phyloP scores from a whole-genome alignment of 805 yeast species.

The Pichia exigua region DNA sequence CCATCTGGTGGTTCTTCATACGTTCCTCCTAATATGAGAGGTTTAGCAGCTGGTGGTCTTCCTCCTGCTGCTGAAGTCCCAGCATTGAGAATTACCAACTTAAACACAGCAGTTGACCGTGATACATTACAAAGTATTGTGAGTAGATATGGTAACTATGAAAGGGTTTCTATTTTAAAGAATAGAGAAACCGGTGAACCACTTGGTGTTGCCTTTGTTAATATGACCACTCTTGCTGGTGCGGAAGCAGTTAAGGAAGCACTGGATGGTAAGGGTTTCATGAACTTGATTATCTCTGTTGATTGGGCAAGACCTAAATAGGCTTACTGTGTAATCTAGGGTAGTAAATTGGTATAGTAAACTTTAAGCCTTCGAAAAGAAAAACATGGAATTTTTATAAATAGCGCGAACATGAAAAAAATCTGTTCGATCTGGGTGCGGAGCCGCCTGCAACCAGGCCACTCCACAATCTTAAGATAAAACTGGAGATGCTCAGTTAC shows the following conservation, averaged over 20 bases:
- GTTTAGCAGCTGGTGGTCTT: constrained; percentile 28
- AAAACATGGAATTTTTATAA: no score
- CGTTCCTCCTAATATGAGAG: constrained; percentile 57
- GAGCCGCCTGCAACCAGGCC: not conserved
- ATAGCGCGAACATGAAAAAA: not conserved
- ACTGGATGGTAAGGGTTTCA: constrained; percentile 87
- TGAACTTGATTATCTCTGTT: constrained; percentile 69
- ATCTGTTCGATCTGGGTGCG: not conserved
- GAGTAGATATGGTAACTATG: constrained; percentile 55
- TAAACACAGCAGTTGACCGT: constrained; percentile 80
- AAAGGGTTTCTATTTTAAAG: constrained; percentile 77
- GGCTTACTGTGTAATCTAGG: not conserved
- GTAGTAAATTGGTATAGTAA: no score
- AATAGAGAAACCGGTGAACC: constrained; percentile 91
- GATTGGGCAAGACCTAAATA: constrained; percentile 48
- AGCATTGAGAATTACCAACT: constrained; percentile 74
- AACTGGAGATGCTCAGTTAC: not conserved
- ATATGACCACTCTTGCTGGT: constrained; percentile 54
- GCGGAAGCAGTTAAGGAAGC: constrained; percentile 74
- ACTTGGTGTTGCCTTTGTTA: constrained; percentile 92
- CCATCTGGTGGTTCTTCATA: constrained; percentile 31
- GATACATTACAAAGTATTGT: constrained; percentile 70
- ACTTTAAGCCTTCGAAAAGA: no score
- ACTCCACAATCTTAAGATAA: not conserved
- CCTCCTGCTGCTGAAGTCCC: constrained; percentile 23